These are phyloP conservation scores for Trichoderma oligosporum DNA, from an alignment of 2,329 filamentous ascomycete species.

Conservation along the genomic window DNA sequence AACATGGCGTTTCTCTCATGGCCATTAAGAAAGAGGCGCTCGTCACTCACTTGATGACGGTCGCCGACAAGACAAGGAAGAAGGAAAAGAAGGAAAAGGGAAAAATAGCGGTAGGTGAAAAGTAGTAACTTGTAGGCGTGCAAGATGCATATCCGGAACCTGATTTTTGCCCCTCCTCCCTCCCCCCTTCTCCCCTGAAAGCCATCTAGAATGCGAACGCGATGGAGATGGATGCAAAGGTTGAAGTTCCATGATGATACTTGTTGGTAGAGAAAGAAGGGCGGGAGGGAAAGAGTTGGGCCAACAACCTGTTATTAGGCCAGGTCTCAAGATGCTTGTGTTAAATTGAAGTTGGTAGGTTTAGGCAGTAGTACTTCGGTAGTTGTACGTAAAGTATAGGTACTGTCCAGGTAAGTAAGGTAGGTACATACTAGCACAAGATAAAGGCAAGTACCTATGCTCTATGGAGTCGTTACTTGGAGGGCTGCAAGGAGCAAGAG, in stretches of 20 bases:
- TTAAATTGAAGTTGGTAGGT: background rate
- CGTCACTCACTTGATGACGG: conserved; percentile 5
- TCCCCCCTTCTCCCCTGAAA: background rate
- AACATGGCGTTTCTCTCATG: conserved; percentile 5
- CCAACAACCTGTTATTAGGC: too few species aligned
- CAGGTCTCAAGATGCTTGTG: too few species aligned
- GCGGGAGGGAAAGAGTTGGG: too few species aligned
- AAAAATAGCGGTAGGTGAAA: background rate
- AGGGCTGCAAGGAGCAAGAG: conserved; percentile 7
- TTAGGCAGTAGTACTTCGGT: background rate
- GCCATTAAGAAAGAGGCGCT: conserved; percentile 7
- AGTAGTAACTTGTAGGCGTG: too few species aligned
- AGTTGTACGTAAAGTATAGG: too few species aligned
- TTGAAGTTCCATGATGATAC: too few species aligned
- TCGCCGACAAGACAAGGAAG: background rate
- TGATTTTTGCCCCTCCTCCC: too few species aligned
- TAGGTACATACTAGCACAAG: background rate
- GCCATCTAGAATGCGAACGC: background rate
- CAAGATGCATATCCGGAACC: background rate
- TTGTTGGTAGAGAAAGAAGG: too few species aligned
- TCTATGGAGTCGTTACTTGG: too few species aligned
- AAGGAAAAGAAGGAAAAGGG: background rate
- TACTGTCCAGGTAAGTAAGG: too few species aligned
- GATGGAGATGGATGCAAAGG: too few species aligned
- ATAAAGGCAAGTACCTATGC: conserved; percentile 7